Evolutionary conservation across 2,329 filamentous ascomycete species (phyloP).

Genomic region (Thielaviopsis cerberus): DNA sequence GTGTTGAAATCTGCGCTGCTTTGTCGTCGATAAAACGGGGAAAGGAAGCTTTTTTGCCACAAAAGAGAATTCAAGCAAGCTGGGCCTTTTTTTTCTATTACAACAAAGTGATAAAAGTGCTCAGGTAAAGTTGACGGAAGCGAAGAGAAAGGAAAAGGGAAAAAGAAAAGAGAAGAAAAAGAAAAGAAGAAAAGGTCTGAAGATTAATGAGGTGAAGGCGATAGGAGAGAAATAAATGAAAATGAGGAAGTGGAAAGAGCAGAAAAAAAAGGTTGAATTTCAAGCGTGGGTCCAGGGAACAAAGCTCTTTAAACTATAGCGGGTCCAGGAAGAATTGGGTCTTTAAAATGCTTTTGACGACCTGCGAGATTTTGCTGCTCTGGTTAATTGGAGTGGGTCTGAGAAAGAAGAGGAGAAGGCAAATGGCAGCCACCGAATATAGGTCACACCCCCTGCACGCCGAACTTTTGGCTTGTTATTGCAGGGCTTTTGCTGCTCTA

Average conservation of each 20-base stretch:
- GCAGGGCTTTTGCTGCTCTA: background rate
- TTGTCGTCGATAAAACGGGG: background rate
- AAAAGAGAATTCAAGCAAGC: background rate
- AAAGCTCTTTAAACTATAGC: background rate
- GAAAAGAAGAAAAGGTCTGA: constrained; percentile 2
- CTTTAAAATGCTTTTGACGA: background rate
- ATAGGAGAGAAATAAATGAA: constrained; percentile 11
- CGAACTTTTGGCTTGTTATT: background rate
- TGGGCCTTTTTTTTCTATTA: background rate
- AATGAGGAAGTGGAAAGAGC: background rate
- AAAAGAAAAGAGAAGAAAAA: constrained; percentile 3
- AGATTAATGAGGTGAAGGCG: constrained; percentile 8
- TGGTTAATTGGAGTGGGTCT: background rate
- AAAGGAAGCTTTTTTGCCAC: background rate
- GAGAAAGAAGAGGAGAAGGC: background rate
- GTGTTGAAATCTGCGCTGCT: background rate
- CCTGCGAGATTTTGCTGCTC: background rate
- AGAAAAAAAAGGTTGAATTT: background rate
- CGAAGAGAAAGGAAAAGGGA: background rate
- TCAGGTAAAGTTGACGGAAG: constrained; percentile 2
- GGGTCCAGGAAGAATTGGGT: background rate
- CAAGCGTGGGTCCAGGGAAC: background rate
- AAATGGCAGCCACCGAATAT: background rate
- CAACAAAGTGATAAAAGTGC: background rate
- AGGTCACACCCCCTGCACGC: background rate